Percentiles rank a stretch among this genome's conserved stretches.
Evolutionary conservation across 2,329 filamentous ascomycete genomes (phyloP).

Genomic region (Aspergillus versicolor): DNA sequence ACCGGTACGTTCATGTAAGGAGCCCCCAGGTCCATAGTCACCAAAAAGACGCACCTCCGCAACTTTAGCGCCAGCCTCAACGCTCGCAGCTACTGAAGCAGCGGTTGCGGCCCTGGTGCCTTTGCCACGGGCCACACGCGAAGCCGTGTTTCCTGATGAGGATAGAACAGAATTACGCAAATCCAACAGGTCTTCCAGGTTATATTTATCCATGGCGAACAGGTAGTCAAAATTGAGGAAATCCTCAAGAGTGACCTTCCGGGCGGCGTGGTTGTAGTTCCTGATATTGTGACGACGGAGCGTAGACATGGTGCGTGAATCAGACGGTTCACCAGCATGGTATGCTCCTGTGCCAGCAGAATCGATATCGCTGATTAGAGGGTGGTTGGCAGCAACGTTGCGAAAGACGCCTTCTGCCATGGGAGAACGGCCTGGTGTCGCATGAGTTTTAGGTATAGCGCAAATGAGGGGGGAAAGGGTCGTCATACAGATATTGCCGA

Average conservation of each 20-base stretch:
- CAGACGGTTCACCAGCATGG: conserved; percentile 73
- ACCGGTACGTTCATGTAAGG: conserved; percentile 34
- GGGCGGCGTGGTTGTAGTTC: conserved; percentile 73
- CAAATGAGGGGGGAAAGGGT: conserved; percentile 5
- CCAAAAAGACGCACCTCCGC: conserved; percentile 77
- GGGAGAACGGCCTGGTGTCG: conserved; percentile 64
- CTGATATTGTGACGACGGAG: conserved; percentile 72
- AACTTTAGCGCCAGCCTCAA: conserved; percentile 34
- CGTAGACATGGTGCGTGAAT: conserved; percentile 79
- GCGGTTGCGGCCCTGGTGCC: conserved; percentile 38
- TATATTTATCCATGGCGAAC: conserved; percentile 88
- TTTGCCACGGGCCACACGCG: conserved; percentile 20
- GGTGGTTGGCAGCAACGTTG: conserved; percentile 60
- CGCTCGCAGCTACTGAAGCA: conserved; percentile 32
- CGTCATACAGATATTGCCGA: conserved; percentile 83
- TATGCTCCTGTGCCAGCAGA: conserved; percentile 90
- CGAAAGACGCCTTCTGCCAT: conserved; percentile 97
- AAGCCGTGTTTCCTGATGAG: conserved; percentile 45
- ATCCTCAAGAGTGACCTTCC: conserved; percentile 70
- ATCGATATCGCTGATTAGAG: conserved; percentile 69
- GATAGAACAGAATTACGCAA: conserved; percentile 53
- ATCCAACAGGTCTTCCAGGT: conserved; percentile 68
- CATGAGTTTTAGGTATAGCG: conserved; percentile 5
- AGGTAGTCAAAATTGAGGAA: conserved; percentile 89
- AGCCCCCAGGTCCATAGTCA: conserved; percentile 65